phyloP scores from a whole-genome alignment of 1,284 basidiomycete species.

The Abortiporus biennis region DNA sequence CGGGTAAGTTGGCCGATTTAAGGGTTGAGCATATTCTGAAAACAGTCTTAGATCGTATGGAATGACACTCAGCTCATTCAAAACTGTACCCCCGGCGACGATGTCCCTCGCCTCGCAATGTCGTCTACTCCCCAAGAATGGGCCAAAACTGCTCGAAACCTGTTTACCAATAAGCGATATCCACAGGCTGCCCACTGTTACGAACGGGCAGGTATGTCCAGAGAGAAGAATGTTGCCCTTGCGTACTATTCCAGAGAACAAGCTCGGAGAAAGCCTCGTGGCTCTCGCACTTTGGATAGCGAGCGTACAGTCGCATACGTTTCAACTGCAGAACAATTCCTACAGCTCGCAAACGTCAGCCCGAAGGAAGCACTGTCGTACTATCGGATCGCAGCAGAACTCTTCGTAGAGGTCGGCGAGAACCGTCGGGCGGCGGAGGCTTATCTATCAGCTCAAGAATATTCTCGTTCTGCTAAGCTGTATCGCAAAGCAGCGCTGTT shows the following conservation, averaged over 20 bases:
- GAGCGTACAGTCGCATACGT: too few relatives aligned
- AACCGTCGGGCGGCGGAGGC: constrained; percentile 37
- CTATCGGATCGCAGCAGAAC: constrained; percentile 45
- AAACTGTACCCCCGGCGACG: constrained; percentile 32
- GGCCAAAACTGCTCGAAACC: constrained; percentile 40
- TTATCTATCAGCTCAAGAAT: constrained; percentile 40
- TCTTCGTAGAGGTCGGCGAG: constrained; percentile 38
- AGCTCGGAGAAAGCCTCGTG: too few relatives aligned
- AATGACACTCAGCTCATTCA: constrained; percentile 44
- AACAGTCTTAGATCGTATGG: background rate
- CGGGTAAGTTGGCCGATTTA: constrained; percentile 30
- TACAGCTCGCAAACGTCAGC: too few relatives aligned
- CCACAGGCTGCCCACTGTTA: constrained; percentile 57
- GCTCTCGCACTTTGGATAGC: too few relatives aligned
- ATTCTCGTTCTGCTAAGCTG: constrained; percentile 35
- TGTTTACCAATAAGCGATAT: constrained; percentile 54
- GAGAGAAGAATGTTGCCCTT: constrained; percentile 38
- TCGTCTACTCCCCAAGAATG: constrained; percentile 47
- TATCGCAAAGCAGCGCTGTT: constrained; percentile 47
- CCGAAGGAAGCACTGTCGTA: too few relatives aligned
- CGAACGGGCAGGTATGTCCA: constrained; percentile 38
- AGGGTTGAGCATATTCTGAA: constrained; percentile 1
- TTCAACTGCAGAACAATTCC: too few relatives aligned
- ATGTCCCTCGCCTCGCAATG: constrained; percentile 41
- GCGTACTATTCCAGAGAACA: constrained; percentile 40